Evolutionary conservation across 306 rosid species (phyloP), one percentile per base, ranked within the genome.

Genomic region (Gynostemma pentaphyllum): DNA sequence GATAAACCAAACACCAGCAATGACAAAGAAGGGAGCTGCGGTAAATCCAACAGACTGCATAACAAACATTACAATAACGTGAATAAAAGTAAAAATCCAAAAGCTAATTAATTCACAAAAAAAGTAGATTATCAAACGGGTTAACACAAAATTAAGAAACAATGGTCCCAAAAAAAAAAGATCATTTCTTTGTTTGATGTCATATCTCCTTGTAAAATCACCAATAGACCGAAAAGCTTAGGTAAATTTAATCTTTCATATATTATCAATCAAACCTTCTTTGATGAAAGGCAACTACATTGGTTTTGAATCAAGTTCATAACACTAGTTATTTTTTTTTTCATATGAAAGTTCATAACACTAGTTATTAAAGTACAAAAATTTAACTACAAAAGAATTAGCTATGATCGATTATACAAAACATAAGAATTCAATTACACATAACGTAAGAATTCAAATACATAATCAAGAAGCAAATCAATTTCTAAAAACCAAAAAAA

Each of bases 11-110:
- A 79, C 16, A 5, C 75, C 81, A 47, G 90, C 86, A 40, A 83
- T 39, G 55, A 68, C 60, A 64, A 85, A 76, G 51, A 88, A 21
- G 5, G 94, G 90, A 60, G 72, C 82, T 16, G 86, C 94, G 13
- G 87, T 79, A 19, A 46, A 83, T 52, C 74, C 82, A 67, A 74
- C 90, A 28, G 94, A 88, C 96, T 88, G 88, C 75, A 79, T 75
- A 59, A 45, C 50, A 39, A 28, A 41, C 3, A 23, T 12, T 34
- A 16, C 26, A 66, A 36, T 28, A 14, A 48, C 21, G 19, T 9
- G 67, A 27, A 37, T 24, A 39, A 57, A 7, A 9, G 49, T 16
- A 15, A 32, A 28, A 29, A 28, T 68, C 18, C 65, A 52, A 26
- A 7, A 32, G 41, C 27, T 1, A 29, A 32, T 28, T 37, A 69